These are phyloP conservation scores for Allium cepa DNA, from an alignment of 106 monocot species.

Conservation along the genomic window DNA sequence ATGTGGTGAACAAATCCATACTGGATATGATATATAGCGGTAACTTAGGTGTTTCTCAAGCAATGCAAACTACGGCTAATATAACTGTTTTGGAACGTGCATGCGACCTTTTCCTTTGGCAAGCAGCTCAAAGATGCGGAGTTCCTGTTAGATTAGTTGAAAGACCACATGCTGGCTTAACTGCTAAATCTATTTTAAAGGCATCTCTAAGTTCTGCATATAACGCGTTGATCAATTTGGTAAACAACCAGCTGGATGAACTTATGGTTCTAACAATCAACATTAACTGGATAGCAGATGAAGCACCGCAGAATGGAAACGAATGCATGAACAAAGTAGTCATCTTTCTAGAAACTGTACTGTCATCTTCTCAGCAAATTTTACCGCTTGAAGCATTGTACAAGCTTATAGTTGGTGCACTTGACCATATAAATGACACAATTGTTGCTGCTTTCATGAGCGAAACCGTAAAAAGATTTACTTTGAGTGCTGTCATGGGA, in stretches of 20 bases:
- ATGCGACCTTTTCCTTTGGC: slow-evolving; percentile 39
- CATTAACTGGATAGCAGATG: slow-evolving; percentile 54
- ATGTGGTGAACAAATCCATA: slow-evolving; percentile 41
- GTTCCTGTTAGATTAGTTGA: slow-evolving; percentile 38
- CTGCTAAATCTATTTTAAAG: slow-evolving; percentile 37
- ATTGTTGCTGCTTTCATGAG: slow-evolving; percentile 39
- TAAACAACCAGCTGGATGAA: slow-evolving; percentile 47
- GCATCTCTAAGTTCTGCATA: slow-evolving; percentile 47
- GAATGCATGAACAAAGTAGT: slow-evolving; percentile 42
- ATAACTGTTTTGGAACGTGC: slow-evolving; percentile 38
- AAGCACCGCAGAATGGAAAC: slow-evolving; percentile 35
- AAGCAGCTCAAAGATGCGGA: slow-evolving; percentile 42
- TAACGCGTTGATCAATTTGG: slow-evolving; percentile 19
- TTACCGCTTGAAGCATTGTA: slow-evolving; percentile 35
- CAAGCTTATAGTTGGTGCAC: slow-evolving; percentile 29
- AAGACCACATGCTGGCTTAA: slow-evolving; percentile 34
- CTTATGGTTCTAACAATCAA: slow-evolving; percentile 32
- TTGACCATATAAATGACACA: slow-evolving; percentile 42
- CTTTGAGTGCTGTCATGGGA: slow-evolving; percentile 33
- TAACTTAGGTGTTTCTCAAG: slow-evolving; percentile 25
- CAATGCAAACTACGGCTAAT: slow-evolving; percentile 55
- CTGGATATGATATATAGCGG: slow-evolving; percentile 31
- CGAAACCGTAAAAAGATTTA: slow-evolving; percentile 56
- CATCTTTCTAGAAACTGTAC: slow-evolving; percentile 33
- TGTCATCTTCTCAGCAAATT: slow-evolving; percentile 43